phyloP scores from a whole-genome alignment of 2,329 filamentous ascomycete genomes.

The Delphinella strobiligena region DNA sequence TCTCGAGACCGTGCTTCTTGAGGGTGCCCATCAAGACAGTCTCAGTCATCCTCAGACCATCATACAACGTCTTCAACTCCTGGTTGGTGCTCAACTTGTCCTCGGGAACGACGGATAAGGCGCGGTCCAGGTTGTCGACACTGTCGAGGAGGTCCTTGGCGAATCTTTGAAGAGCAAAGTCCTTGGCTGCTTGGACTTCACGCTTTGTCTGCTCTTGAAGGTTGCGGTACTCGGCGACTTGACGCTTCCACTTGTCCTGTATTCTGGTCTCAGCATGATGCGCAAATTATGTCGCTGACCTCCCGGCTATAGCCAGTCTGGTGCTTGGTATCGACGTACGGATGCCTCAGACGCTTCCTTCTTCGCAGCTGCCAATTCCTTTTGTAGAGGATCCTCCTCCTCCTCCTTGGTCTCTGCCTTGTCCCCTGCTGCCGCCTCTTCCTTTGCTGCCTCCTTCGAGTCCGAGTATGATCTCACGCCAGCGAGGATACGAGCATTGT shows the following conservation, averaged over 20 bases:
- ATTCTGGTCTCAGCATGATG: slow-evolving; percentile 3
- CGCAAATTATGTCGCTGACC: neutral
- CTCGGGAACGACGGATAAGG: slow-evolving; percentile 63
- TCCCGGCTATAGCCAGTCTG: neutral
- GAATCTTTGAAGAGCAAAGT: slow-evolving; percentile 91
- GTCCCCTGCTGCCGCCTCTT: slow-evolving; percentile 24
- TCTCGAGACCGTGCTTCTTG: slow-evolving; percentile 86
- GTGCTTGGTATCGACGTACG: slow-evolving; percentile 38
- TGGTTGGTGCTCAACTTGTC: slow-evolving; percentile 60
- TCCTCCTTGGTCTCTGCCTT: slow-evolving; percentile 21
- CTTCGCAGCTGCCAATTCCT: slow-evolving; percentile 60
- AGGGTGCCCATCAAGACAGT: slow-evolving; percentile 74
- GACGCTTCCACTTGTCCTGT: slow-evolving; percentile 89
- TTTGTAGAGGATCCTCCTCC: slow-evolving; percentile 40
- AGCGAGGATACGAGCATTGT: slow-evolving; percentile 16
- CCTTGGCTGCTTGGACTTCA: slow-evolving; percentile 73
- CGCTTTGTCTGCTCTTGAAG: slow-evolving; percentile 89
- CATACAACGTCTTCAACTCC: slow-evolving; percentile 70
- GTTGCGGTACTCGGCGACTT: slow-evolving; percentile 93
- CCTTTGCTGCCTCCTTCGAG: slow-evolving; percentile 29
- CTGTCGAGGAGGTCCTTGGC: slow-evolving; percentile 89
- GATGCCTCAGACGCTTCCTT: slow-evolving; percentile 72
- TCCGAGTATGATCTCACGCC: slow-evolving; percentile 35
- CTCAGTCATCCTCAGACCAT: slow-evolving; percentile 93
- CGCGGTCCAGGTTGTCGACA: slow-evolving; percentile 94